A percentile compares a stretch with the other conserved stretches of the same genome.
phyloP scores from a whole-genome alignment of 2,329 filamentous ascomycete species.

The Pseudophaeomoniella oleicola region DNA sequence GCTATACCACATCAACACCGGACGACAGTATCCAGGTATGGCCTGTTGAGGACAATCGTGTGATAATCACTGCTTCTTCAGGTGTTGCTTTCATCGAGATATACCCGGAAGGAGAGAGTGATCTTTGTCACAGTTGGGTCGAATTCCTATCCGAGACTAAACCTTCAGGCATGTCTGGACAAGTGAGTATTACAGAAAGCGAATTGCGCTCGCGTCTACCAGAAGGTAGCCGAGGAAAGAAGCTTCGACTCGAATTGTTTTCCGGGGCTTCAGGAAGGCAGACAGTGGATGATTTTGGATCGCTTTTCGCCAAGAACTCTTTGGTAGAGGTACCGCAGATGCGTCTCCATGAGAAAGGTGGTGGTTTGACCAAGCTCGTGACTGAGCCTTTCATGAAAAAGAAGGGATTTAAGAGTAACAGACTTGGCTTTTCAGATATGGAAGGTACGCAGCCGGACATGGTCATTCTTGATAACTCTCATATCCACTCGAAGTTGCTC shows the following conservation, averaged over 20 bases:
- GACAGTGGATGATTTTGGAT: conserved; percentile 61
- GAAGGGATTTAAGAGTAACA: conserved; percentile 60
- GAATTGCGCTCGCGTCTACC: conserved; percentile 59
- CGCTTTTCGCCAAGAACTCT: conserved; percentile 56
- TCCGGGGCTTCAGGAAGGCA: conserved; percentile 61
- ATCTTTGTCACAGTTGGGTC: conserved; percentile 65
- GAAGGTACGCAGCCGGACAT: conserved; percentile 57
- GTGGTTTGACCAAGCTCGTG: conserved; percentile 1
- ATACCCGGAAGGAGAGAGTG: conserved; percentile 64
- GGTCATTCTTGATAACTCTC: conserved; percentile 56
- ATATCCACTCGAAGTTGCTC: conserved; percentile 57
- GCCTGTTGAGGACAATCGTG: conserved; percentile 62
- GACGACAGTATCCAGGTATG: conserved; percentile 77
- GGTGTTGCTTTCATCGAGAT: conserved; percentile 81
- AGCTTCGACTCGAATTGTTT: conserved; percentile 57
- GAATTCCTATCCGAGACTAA: conserved; percentile 54
- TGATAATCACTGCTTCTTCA: conserved; percentile 63
- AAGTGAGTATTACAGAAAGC: conserved; percentile 59
- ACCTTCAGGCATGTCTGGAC: conserved; percentile 44
- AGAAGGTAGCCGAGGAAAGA: conserved; percentile 55
- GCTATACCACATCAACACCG: conserved; percentile 30
- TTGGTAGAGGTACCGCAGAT: conserved; percentile 10
- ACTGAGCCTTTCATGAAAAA: conserved; percentile 25
- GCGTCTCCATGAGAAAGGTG: not conserved
- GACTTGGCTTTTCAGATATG: conserved; percentile 58